Conservation (phyloP, 352 stramenopile genomes). For the Phytophthora nicotianae region DNA sequence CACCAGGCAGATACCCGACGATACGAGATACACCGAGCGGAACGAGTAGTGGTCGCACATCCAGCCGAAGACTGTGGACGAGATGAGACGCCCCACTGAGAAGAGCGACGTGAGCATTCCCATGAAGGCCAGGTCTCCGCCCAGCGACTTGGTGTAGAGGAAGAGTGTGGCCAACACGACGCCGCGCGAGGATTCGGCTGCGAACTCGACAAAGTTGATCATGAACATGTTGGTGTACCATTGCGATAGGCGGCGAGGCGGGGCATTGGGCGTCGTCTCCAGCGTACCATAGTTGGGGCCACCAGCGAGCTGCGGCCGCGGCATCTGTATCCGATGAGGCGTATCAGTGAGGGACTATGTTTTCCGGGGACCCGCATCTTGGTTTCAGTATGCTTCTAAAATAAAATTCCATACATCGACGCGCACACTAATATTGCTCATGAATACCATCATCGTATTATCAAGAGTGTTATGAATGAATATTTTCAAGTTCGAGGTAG, state of each 20-base stretch:
- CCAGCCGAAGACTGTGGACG: conserved; percentile 71
- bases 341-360: too few relatives aligned
- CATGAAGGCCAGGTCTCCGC: background rate
- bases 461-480: too few relatives aligned
- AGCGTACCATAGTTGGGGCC: background rate
- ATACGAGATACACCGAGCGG: conserved; percentile 46
- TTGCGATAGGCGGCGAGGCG: conserved; percentile 37
- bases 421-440: background rate
- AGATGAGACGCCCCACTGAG: conserved; percentile 72
- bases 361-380: too few relatives aligned
- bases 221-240: conserved; percentile 78
- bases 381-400: too few relatives aligned
- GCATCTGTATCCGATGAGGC: too few relatives aligned
- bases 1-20: conserved; percentile 48
- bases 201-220: conserved; percentile 85
- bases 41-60: conserved; percentile 62
- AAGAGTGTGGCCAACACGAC: conserved; percentile 80
- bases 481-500: conserved; percentile 4
- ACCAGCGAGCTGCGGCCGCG: too few relatives aligned
- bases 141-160: conserved; percentile 43
- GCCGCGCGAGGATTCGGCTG: conserved; percentile 70
- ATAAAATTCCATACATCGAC: too few relatives aligned
- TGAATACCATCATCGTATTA: conserved; percentile 5
- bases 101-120: background rate
- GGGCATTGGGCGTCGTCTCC: conserved; percentile 4